Percentiles rank a stretch among this genome's conserved stretches.
phyloP scores from a whole-genome alignment of 177 flowering plant genomes.

The Tripterygium wilfordii region DNA sequence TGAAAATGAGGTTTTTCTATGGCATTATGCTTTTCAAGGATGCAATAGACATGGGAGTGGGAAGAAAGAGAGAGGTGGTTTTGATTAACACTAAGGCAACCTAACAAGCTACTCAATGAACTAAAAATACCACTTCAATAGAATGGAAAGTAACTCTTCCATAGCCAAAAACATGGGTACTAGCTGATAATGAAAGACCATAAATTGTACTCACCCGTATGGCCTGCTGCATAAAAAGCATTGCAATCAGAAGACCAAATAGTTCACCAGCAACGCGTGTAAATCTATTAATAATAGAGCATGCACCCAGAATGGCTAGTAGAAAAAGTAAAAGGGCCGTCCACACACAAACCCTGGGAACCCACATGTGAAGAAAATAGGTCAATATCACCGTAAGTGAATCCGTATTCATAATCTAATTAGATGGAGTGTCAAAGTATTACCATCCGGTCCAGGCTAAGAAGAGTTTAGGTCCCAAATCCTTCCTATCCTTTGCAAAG shows the following conservation, averaged over 20 bases:
- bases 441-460: conserved; percentile 97
- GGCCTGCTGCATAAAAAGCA: conserved; percentile 99
- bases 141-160: too few relatives aligned
- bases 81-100: too few relatives aligned
- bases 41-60: too few relatives aligned
- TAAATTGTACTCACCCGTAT: conserved; percentile 53
- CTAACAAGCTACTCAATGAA: too few relatives aligned
- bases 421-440: not conserved
- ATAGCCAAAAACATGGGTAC: too few relatives aligned
- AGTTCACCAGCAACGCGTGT: conserved; percentile 96
- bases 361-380: conserved; percentile 2
- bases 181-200: not conserved
- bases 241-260: conserved; percentile 90
- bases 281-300: conserved; percentile 91
- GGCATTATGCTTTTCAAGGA: too few relatives aligned
- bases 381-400: not conserved
- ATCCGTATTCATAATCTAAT: not conserved
- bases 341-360: conserved; percentile 94
- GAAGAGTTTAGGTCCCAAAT: conserved; percentile 73
- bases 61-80: too few relatives aligned
- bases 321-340: conserved; percentile 81
- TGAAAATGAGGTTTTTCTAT: too few relatives aligned
- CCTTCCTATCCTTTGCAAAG: conserved; percentile 75
- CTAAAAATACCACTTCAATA: too few relatives aligned
- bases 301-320: conserved; percentile 83